A percentile compares a stretch with the other conserved stretches of the same genome.
These are phyloP conservation scores for Phytophthora idaei DNA, from an alignment of 352 stramenopile genomes.

Conservation along the genomic window DNA sequence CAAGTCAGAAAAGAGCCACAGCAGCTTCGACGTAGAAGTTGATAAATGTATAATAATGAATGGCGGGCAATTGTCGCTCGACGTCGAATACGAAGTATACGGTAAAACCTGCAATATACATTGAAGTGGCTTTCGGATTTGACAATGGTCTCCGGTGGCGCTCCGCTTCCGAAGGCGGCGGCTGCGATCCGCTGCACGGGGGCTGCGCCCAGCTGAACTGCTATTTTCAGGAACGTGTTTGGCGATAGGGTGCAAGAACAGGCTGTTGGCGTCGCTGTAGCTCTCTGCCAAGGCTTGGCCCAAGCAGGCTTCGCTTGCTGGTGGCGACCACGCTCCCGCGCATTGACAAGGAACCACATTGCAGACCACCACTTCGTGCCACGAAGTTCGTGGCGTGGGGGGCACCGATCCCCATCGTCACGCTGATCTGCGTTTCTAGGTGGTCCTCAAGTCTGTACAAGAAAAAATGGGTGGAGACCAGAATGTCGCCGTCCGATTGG, in stretches of 20 bases:
- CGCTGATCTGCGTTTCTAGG: slow-evolving; percentile 25
- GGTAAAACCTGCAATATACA: slow-evolving; percentile 15
- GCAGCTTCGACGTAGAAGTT: slow-evolving; percentile 15
- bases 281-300: slow-evolving; percentile 5
- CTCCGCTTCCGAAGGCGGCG: background rate
- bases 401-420: slow-evolving; percentile 27
- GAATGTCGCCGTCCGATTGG: slow-evolving; percentile 15
- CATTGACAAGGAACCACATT: background rate
- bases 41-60: background rate
- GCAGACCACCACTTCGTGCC: slow-evolving; percentile 5
- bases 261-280: slow-evolving; percentile 16
- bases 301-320: background rate
- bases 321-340: slow-evolving; percentile 6
- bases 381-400: background rate
- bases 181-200: slow-evolving; percentile 20
- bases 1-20: slow-evolving; percentile 15
- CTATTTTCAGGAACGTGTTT: slow-evolving; percentile 28
- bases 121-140: slow-evolving; percentile 7
- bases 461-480: slow-evolving; percentile 30
- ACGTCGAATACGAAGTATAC: slow-evolving; percentile 5
- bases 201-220: slow-evolving; percentile 9
- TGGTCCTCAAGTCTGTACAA: background rate
- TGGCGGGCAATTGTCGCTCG: background rate
- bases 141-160: background rate
- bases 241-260: slow-evolving; percentile 24